Evolutionary conservation across 176 grass and related monocot species (phyloP).

Genomic region (Phyllostachys edulis): DNA sequence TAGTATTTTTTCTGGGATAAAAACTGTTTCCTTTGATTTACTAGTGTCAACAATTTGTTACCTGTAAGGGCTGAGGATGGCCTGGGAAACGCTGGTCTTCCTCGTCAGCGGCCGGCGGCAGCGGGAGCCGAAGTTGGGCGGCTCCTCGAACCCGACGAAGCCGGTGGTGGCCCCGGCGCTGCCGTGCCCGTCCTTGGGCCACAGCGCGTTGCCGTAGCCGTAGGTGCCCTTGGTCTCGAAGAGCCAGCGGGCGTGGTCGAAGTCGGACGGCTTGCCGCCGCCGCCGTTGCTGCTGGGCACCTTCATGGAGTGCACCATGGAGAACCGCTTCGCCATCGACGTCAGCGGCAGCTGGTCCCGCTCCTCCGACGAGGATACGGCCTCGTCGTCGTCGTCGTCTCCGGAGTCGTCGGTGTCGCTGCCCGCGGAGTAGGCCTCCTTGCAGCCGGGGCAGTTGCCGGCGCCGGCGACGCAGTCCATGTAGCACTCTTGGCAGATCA

Average conservation of each 20-base stretch:
- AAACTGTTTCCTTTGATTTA: background rate
- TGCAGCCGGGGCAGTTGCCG: constrained; percentile 77
- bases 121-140: constrained; percentile 61
- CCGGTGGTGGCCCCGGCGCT: constrained; percentile 29
- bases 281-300: constrained; percentile 23
- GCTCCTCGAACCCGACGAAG: constrained; percentile 80
- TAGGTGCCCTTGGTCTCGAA: constrained; percentile 99
- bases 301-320: constrained; percentile 79
- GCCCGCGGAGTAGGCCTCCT: constrained; percentile 50
- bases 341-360: constrained; percentile 68
- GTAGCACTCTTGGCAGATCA: constrained; percentile 91
- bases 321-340: constrained; percentile 58
- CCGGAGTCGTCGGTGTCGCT: constrained; percentile 38
- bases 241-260: constrained; percentile 88
- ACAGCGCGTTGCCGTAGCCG: constrained; percentile 89
- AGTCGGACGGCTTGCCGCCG: constrained; percentile 58
- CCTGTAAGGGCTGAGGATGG: constrained; percentile 93
- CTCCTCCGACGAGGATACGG: constrained; percentile 42
- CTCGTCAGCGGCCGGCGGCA: constrained; percentile 69
- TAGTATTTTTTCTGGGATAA: background rate
- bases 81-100: constrained; percentile 82
- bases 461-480: constrained; percentile 50
- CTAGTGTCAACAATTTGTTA: background rate
- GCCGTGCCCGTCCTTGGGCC: constrained; percentile 62
- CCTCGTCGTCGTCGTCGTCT: constrained; percentile 54